Conservation (phyloP, 2,329 filamentous ascomycete species). For the Sporothrix dimorphospora region DNA sequence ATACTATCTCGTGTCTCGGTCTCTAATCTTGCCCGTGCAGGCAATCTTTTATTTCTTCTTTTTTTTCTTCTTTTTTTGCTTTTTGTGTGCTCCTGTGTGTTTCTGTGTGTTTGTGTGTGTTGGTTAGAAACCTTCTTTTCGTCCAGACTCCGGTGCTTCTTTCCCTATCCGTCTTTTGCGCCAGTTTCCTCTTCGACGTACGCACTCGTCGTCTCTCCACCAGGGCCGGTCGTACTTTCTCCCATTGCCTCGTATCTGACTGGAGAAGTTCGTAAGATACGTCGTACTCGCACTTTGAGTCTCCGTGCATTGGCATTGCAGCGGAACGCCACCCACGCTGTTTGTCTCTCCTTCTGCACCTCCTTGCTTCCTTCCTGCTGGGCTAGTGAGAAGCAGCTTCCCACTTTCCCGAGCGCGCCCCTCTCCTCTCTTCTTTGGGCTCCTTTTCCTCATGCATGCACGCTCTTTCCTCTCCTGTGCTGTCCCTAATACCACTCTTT, state of each 20-base stretch:
- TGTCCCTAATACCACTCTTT: background rate
- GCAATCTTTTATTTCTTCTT: too few relatives aligned
- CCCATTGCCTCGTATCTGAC: background rate
- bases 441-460: background rate
- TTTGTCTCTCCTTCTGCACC: constrained; percentile 23
- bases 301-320: background rate
- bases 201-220: background rate
- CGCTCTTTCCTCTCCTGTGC: constrained; percentile 17
- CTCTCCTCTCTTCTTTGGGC: background rate
- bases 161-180: background rate
- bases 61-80: too few relatives aligned
- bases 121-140: background rate
- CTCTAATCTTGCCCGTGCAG: background rate
- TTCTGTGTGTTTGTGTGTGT: background rate
- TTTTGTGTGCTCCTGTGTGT: too few relatives aligned
- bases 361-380: constrained; percentile 26
- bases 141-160: background rate
- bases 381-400: constrained; percentile 18
- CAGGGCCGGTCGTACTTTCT: background rate
- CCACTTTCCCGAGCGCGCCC: constrained; percentile 10
- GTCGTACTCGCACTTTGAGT: background rate
- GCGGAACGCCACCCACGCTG: background rate
- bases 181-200: background rate
- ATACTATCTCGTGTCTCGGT: background rate
- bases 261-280: too few relatives aligned